Evolutionary conservation across 495 filamentous ascomycete genomes (phyloP).

Genomic region (Aspergillus wentii): DNA sequence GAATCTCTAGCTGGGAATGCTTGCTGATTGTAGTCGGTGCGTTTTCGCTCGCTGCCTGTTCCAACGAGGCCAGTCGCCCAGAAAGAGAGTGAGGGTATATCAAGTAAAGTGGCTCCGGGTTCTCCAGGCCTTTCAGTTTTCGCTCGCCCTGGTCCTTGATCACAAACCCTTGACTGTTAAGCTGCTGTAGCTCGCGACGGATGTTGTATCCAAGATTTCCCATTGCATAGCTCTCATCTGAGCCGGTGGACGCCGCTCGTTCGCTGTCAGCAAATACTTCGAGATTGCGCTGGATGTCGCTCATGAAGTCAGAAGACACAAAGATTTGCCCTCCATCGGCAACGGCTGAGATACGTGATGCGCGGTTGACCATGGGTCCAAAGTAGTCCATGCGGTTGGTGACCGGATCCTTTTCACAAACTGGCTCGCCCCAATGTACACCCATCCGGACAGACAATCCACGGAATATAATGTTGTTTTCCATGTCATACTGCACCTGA

Average conservation of each 20-base stretch:
- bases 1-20: conserved; percentile 60
- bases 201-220: conserved; percentile 58
- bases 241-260: conserved; percentile 58
- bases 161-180: conserved; percentile 91
- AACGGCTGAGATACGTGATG: conserved; percentile 83
- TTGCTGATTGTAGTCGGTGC: conserved; percentile 39
- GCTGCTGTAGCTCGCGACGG: conserved; percentile 76
- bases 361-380: conserved; percentile 97
- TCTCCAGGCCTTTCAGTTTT: conserved; percentile 94
- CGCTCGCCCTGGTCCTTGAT: conserved; percentile 92
- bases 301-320: conserved; percentile 93
- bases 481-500: conserved; percentile 72
- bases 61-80: conserved; percentile 66
- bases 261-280: conserved; percentile 80
- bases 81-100: conserved; percentile 86
- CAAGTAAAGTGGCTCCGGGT: conserved; percentile 90
- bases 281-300: conserved; percentile 85
- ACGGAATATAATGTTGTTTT: conserved; percentile 85
- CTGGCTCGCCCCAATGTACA: conserved; percentile 88
- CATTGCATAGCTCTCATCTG: conserved; percentile 68
- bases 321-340: conserved; percentile 98
- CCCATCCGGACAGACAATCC: conserved; percentile 97
- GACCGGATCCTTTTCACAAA: conserved; percentile 91
- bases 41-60: conserved; percentile 31
- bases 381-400: conserved; percentile 99